Conservation (phyloP, 2,329 filamentous ascomycete species). For the Hymenoscyphus albidus region DNA sequence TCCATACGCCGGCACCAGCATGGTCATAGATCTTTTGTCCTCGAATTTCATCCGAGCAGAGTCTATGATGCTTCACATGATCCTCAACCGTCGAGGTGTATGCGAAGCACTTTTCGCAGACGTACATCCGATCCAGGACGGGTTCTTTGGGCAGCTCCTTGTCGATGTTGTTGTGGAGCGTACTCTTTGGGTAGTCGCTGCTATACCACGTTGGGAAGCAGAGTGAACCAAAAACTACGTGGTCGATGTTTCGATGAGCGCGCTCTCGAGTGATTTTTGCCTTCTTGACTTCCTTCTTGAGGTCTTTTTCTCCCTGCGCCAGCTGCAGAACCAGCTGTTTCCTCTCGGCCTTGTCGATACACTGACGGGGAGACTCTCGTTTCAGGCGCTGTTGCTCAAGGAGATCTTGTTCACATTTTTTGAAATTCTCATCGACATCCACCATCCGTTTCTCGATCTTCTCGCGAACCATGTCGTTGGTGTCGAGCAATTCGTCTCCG, state of each 20-base stretch:
- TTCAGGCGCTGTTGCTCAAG: too few species aligned
- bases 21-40: conserved; percentile 73
- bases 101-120: conserved; percentile 92
- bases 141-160: background rate
- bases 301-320: background rate
- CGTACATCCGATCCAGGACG: conserved; percentile 67
- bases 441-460: too few species aligned
- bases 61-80: conserved; percentile 55
- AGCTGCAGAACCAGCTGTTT: background rate
- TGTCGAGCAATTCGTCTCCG: too few species aligned
- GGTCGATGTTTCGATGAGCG: conserved; percentile 67
- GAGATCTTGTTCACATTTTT: too few species aligned
- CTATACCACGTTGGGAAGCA: conserved; percentile 90
- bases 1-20: conserved; percentile 67
- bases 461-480: too few species aligned
- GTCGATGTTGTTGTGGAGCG: conserved; percentile 6
- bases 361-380: background rate
- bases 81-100: conserved; percentile 66
- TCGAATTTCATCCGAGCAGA: conserved; percentile 54
- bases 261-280: background rate
- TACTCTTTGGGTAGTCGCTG: conserved; percentile 71
- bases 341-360: background rate
- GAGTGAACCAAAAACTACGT: conserved; percentile 79
- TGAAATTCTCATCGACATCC: too few species aligned
- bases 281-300: background rate